Conservation (phyloP, 2,329 filamentous ascomycete species). For the Colletotrichum magnum region DNA sequence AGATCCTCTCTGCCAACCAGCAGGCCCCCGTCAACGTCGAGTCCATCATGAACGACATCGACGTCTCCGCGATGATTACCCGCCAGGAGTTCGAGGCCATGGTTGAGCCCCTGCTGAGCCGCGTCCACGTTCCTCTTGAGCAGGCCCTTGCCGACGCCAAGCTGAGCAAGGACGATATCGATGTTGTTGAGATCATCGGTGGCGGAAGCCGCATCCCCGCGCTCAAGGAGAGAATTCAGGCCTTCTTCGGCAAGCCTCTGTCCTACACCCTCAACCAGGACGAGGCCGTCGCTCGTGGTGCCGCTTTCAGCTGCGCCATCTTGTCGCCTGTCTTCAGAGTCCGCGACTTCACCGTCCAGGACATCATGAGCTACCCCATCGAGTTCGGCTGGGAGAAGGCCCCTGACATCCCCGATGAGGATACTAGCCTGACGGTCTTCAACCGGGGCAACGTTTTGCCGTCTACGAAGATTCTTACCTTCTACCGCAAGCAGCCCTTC, state of each 20-base stretch:
- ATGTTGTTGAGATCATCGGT: slow-evolving; percentile 92
- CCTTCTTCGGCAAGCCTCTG: slow-evolving; percentile 92
- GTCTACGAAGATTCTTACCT: slow-evolving; percentile 98
- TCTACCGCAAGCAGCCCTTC: slow-evolving; percentile 98
- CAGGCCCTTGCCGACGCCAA: slow-evolving; percentile 95
- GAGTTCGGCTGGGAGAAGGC: slow-evolving; percentile 99
- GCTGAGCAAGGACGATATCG: slow-evolving; percentile 91
- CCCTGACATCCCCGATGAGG: slow-evolving; percentile 97
- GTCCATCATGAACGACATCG: slow-evolving; percentile 97
- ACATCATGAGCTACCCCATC: slow-evolving; percentile 98
- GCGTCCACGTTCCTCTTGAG: slow-evolving; percentile 82
- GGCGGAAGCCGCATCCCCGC: slow-evolving; percentile 94
- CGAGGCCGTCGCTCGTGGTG: slow-evolving; percentile 95
- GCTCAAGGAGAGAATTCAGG: slow-evolving; percentile 89
- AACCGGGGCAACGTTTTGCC: slow-evolving; percentile 97
- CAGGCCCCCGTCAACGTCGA: slow-evolving; percentile 95
- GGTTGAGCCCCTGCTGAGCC: slow-evolving; percentile 85
- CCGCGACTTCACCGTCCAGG: slow-evolving; percentile 96
- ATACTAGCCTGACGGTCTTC: slow-evolving; percentile 97
- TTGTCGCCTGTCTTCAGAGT: slow-evolving; percentile 98
- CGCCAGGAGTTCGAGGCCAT: slow-evolving; percentile 95
- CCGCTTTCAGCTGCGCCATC: slow-evolving; percentile 97
- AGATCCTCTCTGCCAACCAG: slow-evolving; percentile 96
- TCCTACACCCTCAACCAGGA: slow-evolving; percentile 99
- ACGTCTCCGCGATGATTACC: slow-evolving; percentile 90